These are phyloP conservation scores for Trichoderma simmonsii DNA, from an alignment of 2,329 filamentous ascomycete genomes.

Conservation along the genomic window DNA sequence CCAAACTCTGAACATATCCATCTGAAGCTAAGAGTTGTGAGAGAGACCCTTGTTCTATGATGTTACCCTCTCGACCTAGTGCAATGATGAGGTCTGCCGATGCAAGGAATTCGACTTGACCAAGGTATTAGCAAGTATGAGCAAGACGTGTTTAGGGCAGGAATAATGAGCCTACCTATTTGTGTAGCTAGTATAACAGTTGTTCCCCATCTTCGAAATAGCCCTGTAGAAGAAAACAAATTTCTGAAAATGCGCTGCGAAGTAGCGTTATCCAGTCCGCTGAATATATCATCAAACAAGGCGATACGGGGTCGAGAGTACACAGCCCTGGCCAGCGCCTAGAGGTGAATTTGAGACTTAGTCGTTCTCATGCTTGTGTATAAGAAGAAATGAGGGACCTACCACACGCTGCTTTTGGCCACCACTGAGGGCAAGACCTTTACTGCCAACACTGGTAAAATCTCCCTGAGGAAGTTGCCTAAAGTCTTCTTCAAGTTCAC, in stretches of 20 bases:
- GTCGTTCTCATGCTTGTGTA: not conserved
- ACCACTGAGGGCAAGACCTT: constrained; percentile 45
- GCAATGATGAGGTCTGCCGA: constrained; percentile 13
- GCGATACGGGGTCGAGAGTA: constrained; percentile 34
- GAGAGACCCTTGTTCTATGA: not conserved
- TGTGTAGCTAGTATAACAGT: constrained; percentile 40
- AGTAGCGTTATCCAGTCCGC: constrained; percentile 37
- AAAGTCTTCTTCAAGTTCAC: constrained; percentile 35
- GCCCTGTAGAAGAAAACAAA: constrained; percentile 28
- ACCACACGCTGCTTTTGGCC: constrained; percentile 45
- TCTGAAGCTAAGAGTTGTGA: not conserved
- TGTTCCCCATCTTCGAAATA: constrained; percentile 29
- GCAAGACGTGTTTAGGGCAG: not conserved
- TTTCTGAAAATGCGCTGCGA: constrained; percentile 31
- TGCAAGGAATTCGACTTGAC: constrained; percentile 2
- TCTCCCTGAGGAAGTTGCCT: constrained; percentile 35
- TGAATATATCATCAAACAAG: constrained; percentile 40
- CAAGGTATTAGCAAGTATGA: not conserved
- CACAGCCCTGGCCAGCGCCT: constrained; percentile 39
- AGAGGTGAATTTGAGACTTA: not conserved
- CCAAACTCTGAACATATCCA: not conserved
- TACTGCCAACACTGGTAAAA: constrained; percentile 41
- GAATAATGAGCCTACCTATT: constrained; percentile 22
- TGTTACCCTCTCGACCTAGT: not conserved
- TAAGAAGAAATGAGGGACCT: constrained; percentile 15